Base-by-base conservation (phyloP, 83 land plant species). In the Picea mariana region DNA sequence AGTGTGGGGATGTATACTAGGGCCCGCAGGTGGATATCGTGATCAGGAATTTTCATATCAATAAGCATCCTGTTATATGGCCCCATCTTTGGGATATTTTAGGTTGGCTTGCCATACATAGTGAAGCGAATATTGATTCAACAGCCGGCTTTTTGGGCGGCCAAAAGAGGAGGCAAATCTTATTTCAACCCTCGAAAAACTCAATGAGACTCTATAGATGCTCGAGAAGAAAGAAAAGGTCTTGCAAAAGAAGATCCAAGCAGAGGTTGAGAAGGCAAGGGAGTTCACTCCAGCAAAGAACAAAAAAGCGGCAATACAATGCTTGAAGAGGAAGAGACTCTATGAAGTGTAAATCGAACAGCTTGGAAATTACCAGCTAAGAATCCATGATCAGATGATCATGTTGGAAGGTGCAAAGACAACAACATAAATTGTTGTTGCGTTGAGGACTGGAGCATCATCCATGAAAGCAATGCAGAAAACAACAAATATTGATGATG, bases 391-490 rank as follows among this genome's bases (percentile, higher is more conserved):
- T 80, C 83, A 95, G 98, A 95, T 95, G 96, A 95, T 95, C 75
- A 83, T 95, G 93, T 83, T 95, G 58, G 98, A 95, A 87, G 96
- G 96, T 79, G 98, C 96, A 66, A 95, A 95, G 82, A 95, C 96
- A 49, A 95, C 98, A 21, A 93, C 98, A 34, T 96, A 95, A 80
- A 95, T 96, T 77, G 96, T 95, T 40, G 98, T 90, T 91, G 96
- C 98, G 64, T 88, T 95, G 81, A 84, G 96, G 68, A 93, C 93
- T 66, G 98, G 96, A 75, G 98, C 96, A 9, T 67, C 93, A 40
- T 93, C 98, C 85, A 95, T 95, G 98, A 93, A 95, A 79, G 92
- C 93, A 38, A 93, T 95, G 91, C 98, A 95, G 81, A 93, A 93
- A 84, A 91, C 95, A 79, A 90, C 90, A 95, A n/a, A n/a, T n/a